Conservation (phyloP, 2,329 filamentous ascomycete species). For the Rhytidhysteron rufulum region DNA sequence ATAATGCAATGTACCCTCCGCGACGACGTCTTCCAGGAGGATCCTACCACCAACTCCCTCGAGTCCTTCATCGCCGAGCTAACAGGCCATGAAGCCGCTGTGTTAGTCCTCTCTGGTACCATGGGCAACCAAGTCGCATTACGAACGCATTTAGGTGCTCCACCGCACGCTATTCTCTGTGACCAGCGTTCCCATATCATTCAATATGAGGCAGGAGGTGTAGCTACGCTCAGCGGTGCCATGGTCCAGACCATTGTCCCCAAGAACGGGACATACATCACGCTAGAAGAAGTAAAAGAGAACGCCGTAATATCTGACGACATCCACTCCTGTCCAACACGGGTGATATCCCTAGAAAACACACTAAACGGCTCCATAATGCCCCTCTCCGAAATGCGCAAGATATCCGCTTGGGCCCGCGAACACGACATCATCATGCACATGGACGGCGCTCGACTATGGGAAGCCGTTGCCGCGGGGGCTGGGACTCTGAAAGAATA, state of each 20-base stretch:
- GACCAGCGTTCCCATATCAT: constrained; percentile 77
- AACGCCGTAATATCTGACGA: constrained; percentile 64
- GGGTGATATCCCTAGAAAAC: constrained; percentile 80
- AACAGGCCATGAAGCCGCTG: constrained; percentile 68
- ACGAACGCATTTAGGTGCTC: constrained; percentile 70
- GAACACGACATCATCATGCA: constrained; percentile 66
- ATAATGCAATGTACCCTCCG: constrained; percentile 70
- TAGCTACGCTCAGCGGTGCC: constrained; percentile 68
- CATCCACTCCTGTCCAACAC: constrained; percentile 75
- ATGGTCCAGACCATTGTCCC: constrained; percentile 64
- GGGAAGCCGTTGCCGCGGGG: constrained; percentile 73
- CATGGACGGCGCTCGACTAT: constrained; percentile 74
- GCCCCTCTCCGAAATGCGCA: constrained; percentile 66
- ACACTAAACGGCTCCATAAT: constrained; percentile 76
- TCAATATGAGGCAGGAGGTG: constrained; percentile 64
- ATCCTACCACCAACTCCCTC: constrained; percentile 71
- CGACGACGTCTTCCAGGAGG: constrained; percentile 82
- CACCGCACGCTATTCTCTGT: constrained; percentile 75
- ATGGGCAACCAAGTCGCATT: constrained; percentile 92
- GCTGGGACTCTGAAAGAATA: constrained; percentile 65
- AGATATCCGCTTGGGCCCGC: constrained; percentile 65
- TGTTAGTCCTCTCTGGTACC: constrained; percentile 84
- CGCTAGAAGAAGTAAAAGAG: constrained; percentile 69
- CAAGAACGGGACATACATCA: constrained; percentile 68
- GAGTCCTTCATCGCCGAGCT: constrained; percentile 71